phyloP scores from a whole-genome alignment of 768 basidiomycete genomes.

The Lenzites betulinus region DNA sequence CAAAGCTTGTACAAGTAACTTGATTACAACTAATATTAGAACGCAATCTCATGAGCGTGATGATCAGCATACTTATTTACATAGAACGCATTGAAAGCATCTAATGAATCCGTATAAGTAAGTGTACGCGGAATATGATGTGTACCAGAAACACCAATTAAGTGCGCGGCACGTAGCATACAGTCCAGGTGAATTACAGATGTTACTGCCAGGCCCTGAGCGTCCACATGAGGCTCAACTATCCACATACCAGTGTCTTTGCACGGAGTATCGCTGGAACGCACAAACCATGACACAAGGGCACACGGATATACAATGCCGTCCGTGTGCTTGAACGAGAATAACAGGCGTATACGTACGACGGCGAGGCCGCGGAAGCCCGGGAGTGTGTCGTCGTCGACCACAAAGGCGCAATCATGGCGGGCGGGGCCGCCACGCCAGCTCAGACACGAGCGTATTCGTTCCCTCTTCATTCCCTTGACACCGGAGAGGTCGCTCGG shows the following conservation, averaged over 20 bases:
- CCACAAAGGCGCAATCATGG: conserved; percentile 30
- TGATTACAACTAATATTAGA: neutral
- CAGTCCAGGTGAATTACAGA: neutral
- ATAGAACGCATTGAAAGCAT: neutral
- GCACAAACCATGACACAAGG: neutral
- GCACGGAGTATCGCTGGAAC: neutral
- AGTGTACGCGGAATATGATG: neutral
- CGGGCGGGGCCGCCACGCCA: conserved; percentile 24
- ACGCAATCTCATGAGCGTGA: conserved; percentile 9
- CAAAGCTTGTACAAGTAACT: too few relatives aligned
- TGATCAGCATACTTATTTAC: conserved; percentile 13
- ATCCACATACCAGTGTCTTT: conserved; percentile 8
- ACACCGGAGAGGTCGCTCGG: conserved; percentile 32
- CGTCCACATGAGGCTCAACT: neutral
- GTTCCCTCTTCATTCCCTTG: conserved; percentile 32
- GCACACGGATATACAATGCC: neutral
- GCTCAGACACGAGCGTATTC: conserved; percentile 22
- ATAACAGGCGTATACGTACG: conserved; percentile 26
- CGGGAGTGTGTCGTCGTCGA: neutral
- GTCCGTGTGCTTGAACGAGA: conserved; percentile 27
- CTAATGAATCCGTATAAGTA: neutral
- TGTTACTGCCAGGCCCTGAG: neutral
- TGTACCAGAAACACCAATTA: neutral
- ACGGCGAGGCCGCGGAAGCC: conserved; percentile 28
- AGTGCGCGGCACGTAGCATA: neutral